These are phyloP conservation scores for Auxenochlorella protothecoides DNA, from an alignment of 139 green algal genomes.

Conservation along the genomic window DNA sequence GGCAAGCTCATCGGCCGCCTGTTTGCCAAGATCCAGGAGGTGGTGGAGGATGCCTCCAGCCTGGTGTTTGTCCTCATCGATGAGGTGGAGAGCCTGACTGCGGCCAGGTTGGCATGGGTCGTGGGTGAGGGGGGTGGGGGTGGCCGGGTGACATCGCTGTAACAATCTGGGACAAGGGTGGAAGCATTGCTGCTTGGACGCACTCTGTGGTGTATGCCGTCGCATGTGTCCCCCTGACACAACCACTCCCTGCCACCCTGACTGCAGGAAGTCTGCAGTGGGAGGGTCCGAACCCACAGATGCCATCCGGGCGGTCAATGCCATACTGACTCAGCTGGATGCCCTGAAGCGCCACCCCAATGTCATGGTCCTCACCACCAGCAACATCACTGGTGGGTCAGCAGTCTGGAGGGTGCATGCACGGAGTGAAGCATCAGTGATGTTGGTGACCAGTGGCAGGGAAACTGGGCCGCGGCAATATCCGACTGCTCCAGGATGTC, in stretches of 20 bases:
- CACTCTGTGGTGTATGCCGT: no score
- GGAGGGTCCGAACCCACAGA: constrained; percentile 77
- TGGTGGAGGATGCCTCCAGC: constrained; percentile 69
- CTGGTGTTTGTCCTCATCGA: constrained; percentile 97
- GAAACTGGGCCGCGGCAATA: no score
- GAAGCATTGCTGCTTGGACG: no score
- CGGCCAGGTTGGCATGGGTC: constrained; percentile 47
- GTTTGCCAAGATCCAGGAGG: constrained; percentile 75
- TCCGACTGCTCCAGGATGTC: no score
- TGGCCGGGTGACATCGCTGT: constrained; percentile 5
- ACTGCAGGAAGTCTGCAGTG: constrained; percentile 47
- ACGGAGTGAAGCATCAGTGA: no score
- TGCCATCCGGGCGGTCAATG: constrained; percentile 88
- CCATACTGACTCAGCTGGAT: constrained; percentile 89
- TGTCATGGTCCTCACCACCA: constrained; percentile 83
- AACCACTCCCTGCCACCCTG: background rate
- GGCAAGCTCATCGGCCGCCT: constrained; percentile 53
- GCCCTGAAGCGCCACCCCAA: constrained; percentile 71
- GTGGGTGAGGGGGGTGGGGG: constrained; percentile 20
- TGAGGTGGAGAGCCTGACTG: constrained; percentile 77
- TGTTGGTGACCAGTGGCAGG: no score
- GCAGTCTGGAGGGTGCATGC: no score
- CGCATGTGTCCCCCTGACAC: no score
- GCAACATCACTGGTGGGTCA: constrained; percentile 66
- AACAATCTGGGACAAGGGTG: no score